Conservation (phyloP, 1,284 basidiomycete genomes). For the Hemileia vastatrix region DNA sequence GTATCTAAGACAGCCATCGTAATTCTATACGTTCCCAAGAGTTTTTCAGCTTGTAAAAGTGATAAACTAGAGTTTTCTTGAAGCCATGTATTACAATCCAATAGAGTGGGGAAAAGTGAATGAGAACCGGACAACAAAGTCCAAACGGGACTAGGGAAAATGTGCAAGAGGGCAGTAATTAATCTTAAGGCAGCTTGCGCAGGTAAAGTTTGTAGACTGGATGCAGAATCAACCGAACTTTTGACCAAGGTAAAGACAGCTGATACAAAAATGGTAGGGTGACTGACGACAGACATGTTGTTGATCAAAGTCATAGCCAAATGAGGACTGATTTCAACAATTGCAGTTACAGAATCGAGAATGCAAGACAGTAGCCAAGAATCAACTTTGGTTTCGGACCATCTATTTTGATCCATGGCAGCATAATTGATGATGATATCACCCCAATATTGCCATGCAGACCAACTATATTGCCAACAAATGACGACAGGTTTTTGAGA, state of each 20-base stretch:
- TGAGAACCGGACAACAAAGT: constrained; percentile 16
- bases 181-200: constrained; percentile 16
- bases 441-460: constrained; percentile 23
- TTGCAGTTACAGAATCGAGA: constrained; percentile 10
- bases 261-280: constrained; percentile 10
- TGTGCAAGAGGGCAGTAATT: constrained; percentile 14
- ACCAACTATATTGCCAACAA: constrained; percentile 22
- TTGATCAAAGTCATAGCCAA: constrained; percentile 10
- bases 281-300: constrained; percentile 9
- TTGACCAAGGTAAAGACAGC: constrained; percentile 18
- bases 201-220: constrained; percentile 15
- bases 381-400: constrained; percentile 16
- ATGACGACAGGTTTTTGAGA: constrained; percentile 17
- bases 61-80: neutral
- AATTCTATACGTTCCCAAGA: constrained; percentile 20
- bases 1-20: constrained; percentile 18
- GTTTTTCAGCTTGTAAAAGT: constrained; percentile 9
- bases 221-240: constrained; percentile 7
- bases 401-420: too few species aligned
- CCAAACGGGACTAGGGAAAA: constrained; percentile 21
- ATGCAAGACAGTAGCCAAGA: constrained; percentile 9
- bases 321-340: constrained; percentile 9
- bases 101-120: constrained; percentile 16
- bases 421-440: constrained; percentile 7
- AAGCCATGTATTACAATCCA: constrained; percentile 7